Conservation (phyloP, 2,329 filamentous ascomycete genomes). For the Ampelomyces quisqualis region DNA sequence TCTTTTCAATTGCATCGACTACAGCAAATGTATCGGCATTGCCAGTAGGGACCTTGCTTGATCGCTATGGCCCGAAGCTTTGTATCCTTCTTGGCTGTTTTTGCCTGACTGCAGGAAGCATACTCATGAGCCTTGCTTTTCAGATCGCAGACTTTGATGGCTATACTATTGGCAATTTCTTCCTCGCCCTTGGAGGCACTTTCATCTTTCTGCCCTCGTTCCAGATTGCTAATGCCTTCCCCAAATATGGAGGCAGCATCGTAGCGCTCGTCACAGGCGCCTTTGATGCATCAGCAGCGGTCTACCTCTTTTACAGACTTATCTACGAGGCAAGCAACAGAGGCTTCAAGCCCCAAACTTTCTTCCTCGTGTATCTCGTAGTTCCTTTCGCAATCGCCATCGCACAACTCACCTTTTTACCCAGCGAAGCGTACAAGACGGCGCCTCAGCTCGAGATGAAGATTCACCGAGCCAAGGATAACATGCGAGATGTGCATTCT, state of each 20-base stretch:
- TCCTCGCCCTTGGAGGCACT: slow-evolving; percentile 75
- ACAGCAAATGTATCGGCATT: slow-evolving; percentile 44
- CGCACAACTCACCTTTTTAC: slow-evolving; percentile 71
- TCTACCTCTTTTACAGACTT: slow-evolving; percentile 74
- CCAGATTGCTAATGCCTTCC: slow-evolving; percentile 82
- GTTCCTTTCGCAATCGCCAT: slow-evolving; percentile 68
- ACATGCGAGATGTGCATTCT: slow-evolving; percentile 50
- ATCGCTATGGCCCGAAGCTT: slow-evolving; percentile 40
- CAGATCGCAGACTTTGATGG: slow-evolving; percentile 41
- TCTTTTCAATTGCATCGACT: slow-evolving; percentile 43
- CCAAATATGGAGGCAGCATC: slow-evolving; percentile 73
- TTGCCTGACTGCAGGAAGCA: slow-evolving; percentile 37
- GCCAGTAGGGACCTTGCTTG: slow-evolving; percentile 40
- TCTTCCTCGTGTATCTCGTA: slow-evolving; percentile 71
- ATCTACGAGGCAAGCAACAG: slow-evolving; percentile 62
- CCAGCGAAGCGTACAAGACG: slow-evolving; percentile 76
- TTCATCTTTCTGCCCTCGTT: slow-evolving; percentile 83
- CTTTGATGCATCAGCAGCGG: slow-evolving; percentile 78
- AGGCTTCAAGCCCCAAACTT: slow-evolving; percentile 62
- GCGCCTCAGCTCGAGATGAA: slow-evolving; percentile 39
- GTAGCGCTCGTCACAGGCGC: slow-evolving; percentile 77
- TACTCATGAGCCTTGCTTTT: slow-evolving; percentile 43
- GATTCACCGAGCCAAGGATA: slow-evolving; percentile 34
- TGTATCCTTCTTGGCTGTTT: slow-evolving; percentile 36
- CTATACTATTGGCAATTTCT: slow-evolving; percentile 71